These are phyloP conservation scores for Termitomyces titanicus DNA, from an alignment of 768 basidiomycete genomes.

Conservation along the genomic window DNA sequence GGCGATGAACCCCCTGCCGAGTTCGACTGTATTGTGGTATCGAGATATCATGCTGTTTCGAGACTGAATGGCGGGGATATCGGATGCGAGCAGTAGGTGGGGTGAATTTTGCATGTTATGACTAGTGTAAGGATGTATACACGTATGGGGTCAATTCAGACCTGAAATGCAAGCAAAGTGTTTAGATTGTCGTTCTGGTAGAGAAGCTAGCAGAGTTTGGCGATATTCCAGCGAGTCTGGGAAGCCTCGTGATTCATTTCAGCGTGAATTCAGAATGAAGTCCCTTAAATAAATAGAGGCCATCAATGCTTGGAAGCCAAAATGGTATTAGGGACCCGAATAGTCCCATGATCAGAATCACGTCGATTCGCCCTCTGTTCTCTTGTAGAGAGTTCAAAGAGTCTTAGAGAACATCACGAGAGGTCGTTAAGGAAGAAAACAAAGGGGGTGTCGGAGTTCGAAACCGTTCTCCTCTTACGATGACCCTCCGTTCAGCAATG, in stretches of 20 bases:
- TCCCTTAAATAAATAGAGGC: not conserved
- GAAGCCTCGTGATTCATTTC: too few relatives aligned
- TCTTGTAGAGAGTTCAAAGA: not conserved
- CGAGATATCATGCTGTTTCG: too few relatives aligned
- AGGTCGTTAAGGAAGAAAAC: not conserved
- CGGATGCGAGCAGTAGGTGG: too few relatives aligned
- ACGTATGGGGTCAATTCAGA: too few relatives aligned
- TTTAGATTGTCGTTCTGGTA: too few relatives aligned
- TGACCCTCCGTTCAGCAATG: slow-evolving; percentile 50
- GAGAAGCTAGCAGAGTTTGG: too few relatives aligned
- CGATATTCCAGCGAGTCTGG: too few relatives aligned
- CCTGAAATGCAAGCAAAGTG: too few relatives aligned
- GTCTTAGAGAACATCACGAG: not conserved
- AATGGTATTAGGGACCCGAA: not conserved
- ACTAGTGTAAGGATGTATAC: not conserved
- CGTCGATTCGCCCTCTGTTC: not conserved
- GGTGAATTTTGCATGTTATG: not conserved
- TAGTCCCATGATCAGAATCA: not conserved
- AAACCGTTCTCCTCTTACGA: slow-evolving; percentile 13
- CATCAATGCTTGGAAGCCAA: not conserved
- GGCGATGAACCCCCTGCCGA: too few relatives aligned
- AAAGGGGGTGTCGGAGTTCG: slow-evolving; percentile 12
- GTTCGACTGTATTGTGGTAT: too few relatives aligned
- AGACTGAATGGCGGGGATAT: too few relatives aligned
- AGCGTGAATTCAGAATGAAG: not conserved